phyloP scores from a whole-genome alignment of 2,329 filamentous ascomycete genomes.

The Aspergillus sp. region DNA sequence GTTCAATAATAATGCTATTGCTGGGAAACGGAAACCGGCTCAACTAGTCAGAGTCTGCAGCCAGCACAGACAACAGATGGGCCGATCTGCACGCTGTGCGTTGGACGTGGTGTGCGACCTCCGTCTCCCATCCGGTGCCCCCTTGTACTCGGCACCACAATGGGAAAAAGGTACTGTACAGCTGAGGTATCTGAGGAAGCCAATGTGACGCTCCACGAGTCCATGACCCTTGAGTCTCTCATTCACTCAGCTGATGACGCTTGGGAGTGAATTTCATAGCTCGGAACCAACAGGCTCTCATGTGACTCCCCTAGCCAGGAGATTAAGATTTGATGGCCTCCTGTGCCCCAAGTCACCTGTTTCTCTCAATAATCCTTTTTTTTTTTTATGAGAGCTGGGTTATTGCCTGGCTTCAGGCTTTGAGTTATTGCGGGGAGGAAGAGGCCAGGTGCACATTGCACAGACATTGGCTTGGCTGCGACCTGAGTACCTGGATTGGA shows the following conservation, averaged over 20 bases:
- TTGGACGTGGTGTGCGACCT: background rate
- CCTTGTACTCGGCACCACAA: background rate
- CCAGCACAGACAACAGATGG: background rate
- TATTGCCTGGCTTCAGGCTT: background rate
- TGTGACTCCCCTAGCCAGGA: background rate
- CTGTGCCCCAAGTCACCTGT: background rate
- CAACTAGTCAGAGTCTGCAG: background rate
- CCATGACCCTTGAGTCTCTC: background rate
- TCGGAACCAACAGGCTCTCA: background rate
- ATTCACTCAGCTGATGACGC: background rate
- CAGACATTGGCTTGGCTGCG: slow-evolving; percentile 3
- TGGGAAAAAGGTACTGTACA: background rate
- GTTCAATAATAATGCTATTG: background rate
- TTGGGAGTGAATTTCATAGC: background rate
- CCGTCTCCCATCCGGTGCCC: background rate
- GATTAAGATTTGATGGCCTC: background rate
- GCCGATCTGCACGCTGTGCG: slow-evolving; percentile 3
- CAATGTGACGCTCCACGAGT: background rate
- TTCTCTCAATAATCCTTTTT: background rate
- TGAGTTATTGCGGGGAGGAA: background rate
- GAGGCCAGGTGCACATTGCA: background rate
- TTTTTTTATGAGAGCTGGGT: background rate
- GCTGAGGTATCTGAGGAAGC: background rate
- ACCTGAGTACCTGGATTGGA: slow-evolving; percentile 9
- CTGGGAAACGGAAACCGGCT: background rate